These are phyloP conservation scores for Saxispiralis lemnorum DNA, from an alignment of 495 filamentous ascomycete species.

Conservation along the genomic window DNA sequence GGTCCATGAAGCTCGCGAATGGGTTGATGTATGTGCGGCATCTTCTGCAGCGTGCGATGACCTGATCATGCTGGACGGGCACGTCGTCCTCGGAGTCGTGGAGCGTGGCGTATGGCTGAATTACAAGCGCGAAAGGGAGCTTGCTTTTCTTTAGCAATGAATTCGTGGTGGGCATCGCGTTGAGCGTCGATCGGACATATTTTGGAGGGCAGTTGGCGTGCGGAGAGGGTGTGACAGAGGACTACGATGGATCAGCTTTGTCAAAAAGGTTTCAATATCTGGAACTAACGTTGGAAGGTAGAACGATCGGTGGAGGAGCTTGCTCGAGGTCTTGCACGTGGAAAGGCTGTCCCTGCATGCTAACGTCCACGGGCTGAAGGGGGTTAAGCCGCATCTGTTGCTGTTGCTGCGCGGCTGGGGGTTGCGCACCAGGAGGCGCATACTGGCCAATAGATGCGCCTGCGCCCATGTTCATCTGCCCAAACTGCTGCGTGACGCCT, in stretches of 20 bases:
- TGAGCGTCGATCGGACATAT: constrained; percentile 88
- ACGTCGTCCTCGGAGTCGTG: constrained; percentile 84
- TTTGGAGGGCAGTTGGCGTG: constrained; percentile 83
- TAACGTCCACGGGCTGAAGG: constrained; percentile 75
- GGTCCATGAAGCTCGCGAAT: constrained; percentile 87
- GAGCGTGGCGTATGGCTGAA: constrained; percentile 83
- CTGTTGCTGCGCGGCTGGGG: constrained; percentile 26
- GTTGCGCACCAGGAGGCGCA: constrained; percentile 26
- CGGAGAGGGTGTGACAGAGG: constrained; percentile 80
- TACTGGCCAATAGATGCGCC: constrained; percentile 26
- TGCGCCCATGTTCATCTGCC: constrained; percentile 48
- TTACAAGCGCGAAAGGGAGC: constrained; percentile 85
- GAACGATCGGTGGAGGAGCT: constrained; percentile 75
- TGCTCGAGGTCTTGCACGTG: constrained; percentile 83
- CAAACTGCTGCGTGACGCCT: constrained; percentile 68
- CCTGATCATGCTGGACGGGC: constrained; percentile 85
- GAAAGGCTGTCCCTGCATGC: constrained; percentile 61
- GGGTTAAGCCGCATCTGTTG: constrained; percentile 52
- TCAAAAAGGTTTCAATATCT: not conserved
- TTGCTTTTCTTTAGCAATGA: constrained; percentile 89
- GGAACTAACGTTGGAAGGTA: constrained; percentile 72
- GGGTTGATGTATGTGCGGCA: constrained; percentile 97
- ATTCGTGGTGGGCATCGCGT: constrained; percentile 79
- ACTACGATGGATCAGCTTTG: constrained; percentile 29
- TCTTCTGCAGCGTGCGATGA: constrained; percentile 86